These are phyloP conservation scores for Tulasnella sp. DNA, from an alignment of 768 basidiomycete genomes.

Conservation along the genomic window DNA sequence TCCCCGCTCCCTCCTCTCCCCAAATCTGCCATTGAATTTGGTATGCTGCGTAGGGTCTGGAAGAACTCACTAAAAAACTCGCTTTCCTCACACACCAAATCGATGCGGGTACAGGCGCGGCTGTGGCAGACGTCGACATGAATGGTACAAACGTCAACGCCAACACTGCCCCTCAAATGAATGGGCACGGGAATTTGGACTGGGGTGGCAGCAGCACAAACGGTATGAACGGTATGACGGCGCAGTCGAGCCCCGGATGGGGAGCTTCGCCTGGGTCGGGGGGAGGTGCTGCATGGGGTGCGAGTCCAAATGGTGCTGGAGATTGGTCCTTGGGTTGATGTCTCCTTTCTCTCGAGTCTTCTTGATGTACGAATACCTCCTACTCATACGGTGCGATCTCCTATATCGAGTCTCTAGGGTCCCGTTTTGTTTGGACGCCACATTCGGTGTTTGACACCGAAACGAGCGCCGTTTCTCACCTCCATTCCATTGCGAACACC, in stretches of 20 bases:
- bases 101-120: conserved; percentile 1
- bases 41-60: conserved; percentile 43
- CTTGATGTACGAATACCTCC: neutral
- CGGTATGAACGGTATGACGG: neutral
- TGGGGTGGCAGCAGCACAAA: neutral
- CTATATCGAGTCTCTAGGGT: neutral
- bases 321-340: neutral
- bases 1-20: neutral
- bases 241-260: neutral
- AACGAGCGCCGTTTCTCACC: neutral
- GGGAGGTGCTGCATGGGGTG: neutral
- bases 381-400: too few relatives aligned
- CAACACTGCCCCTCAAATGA: neutral
- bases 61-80: conserved; percentile 66
- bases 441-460: neutral
- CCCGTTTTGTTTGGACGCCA: neutral
- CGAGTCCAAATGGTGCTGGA: neutral
- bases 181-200: neutral
- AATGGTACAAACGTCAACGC: neutral
- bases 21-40: neutral
- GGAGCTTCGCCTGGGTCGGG: neutral
- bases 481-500: neutral
- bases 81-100: conserved; percentile 55
- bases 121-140: neutral
- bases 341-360: neutral